Evolutionary conservation across 306 rosid genomes (phyloP).

Genomic region (Fragaria vesca): DNA sequence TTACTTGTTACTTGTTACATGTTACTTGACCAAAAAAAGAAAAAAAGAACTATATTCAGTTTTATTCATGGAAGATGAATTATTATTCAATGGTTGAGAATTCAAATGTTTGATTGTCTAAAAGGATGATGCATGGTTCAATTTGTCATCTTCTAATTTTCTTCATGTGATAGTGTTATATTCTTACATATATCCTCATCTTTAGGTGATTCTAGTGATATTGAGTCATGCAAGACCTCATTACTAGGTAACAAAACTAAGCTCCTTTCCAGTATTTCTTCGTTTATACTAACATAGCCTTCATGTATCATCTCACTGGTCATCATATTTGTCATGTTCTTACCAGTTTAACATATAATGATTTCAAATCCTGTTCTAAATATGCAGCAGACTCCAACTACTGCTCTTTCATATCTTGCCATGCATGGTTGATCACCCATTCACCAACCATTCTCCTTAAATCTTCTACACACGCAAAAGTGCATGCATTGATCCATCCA

Average conservation of each 20-base stretch:
- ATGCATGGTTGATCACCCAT: conserved; percentile 34
- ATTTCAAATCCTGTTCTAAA: conserved; percentile 1
- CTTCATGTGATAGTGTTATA: conserved; percentile 3
- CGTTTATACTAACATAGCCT: neutral
- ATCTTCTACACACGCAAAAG: conserved; percentile 18
- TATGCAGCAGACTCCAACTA: conserved; percentile 39
- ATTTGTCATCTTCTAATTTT: conserved; percentile 17
- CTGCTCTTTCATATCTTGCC: conserved; percentile 42
- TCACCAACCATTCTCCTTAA: conserved; percentile 30
- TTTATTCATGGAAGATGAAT: conserved; percentile 1
- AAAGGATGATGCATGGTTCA: neutral
- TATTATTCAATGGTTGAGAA: neutral
- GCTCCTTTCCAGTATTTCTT: conserved; percentile 27
- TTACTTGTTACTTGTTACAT: neutral
- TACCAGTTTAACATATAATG: conserved; percentile 20
- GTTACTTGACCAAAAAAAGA: too few relatives aligned
- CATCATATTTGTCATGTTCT: conserved; percentile 54
- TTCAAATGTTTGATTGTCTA: conserved; percentile 1
- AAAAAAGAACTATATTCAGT: neutral
- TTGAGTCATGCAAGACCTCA: neutral
- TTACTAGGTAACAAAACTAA: neutral
- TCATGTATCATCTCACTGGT: conserved; percentile 18
- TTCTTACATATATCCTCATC: neutral
- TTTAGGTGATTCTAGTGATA: neutral
- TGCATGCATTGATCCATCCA: neutral